A percentile compares a stretch with the other conserved stretches of the same genome.
Evolutionary conservation across 768 basidiomycete species (phyloP).

Genomic region (Neoboletus magnificus): DNA sequence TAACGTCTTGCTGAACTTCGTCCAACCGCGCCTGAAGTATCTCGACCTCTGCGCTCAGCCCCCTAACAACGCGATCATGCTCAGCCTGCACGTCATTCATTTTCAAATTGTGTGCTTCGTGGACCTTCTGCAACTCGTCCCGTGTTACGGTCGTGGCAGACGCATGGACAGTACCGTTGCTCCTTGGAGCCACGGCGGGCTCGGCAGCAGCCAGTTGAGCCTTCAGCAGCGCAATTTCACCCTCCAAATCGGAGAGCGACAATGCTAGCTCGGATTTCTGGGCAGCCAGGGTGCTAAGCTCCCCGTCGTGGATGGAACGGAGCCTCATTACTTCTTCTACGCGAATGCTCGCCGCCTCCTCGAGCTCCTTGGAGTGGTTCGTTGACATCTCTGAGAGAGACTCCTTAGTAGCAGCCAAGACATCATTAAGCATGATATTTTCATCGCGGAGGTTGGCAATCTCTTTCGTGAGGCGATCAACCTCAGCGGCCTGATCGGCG

Average conservation of each 20-base stretch:
- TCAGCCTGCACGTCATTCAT: constrained; percentile 69
- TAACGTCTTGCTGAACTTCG: constrained; percentile 58
- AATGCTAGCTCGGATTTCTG: constrained; percentile 63
- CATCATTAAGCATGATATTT: constrained; percentile 58
- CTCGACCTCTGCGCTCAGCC: constrained; percentile 56
- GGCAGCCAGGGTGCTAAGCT: constrained; percentile 50
- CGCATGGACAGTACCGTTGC: constrained; percentile 45
- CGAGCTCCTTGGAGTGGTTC: constrained; percentile 69
- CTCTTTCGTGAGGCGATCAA: constrained; percentile 55
- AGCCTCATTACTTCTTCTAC: constrained; percentile 69
- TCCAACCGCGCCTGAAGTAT: constrained; percentile 44
- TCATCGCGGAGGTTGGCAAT: constrained; percentile 67
- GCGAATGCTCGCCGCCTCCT: constrained; percentile 66
- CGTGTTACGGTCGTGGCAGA: constrained; percentile 53
- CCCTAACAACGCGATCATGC: constrained; percentile 56
- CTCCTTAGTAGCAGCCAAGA: constrained; percentile 64
- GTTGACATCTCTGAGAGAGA: constrained; percentile 68
- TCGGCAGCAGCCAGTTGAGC: constrained; percentile 51
- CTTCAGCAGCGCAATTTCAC: constrained; percentile 65
- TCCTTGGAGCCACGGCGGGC: constrained; percentile 47
- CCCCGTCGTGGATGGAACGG: constrained; percentile 55
- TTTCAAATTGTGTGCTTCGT: constrained; percentile 84
- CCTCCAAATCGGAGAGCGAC: constrained; percentile 71
- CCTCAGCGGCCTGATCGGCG: constrained; percentile 51
- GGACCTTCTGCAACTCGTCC: constrained; percentile 72